These are phyloP conservation scores for Wickerhamiella kazuoi DNA, from an alignment of 805 yeast species.

Conservation along the genomic window DNA sequence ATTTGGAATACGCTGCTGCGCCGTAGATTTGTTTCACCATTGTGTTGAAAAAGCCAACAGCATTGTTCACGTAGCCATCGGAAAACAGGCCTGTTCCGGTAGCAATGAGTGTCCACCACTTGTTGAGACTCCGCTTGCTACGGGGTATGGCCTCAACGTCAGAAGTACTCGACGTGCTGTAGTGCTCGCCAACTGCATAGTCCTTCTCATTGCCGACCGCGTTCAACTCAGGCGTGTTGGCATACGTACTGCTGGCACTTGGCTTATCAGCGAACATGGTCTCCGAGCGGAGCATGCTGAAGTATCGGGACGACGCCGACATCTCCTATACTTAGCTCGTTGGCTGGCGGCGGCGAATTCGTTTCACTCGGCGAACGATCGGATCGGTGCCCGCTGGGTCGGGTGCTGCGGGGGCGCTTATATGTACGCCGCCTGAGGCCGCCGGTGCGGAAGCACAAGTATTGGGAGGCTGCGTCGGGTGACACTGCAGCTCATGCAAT, in stretches of 20 bases:
- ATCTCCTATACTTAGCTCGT: not conserved
- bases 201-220: not conserved
- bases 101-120: conserved; percentile 52
- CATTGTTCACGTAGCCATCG: conserved; percentile 82
- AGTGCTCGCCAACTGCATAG: not conserved
- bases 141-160: not conserved
- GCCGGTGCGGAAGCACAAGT: no score
- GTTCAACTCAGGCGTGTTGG: no score
- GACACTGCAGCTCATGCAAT: no score
- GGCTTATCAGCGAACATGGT: not conserved
- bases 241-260: not conserved
- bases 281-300: not conserved
- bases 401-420: no score
- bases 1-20: conserved; percentile 32
- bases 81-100: conserved; percentile 89
- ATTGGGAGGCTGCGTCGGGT: no score
- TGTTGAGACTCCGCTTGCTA: conserved; percentile 9
- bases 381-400: no score
- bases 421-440: no score
- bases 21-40: conserved; percentile 55
- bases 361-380: no score
- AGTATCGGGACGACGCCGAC: not conserved
- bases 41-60: conserved; percentile 60
- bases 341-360: not conserved
- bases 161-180: not conserved